A percentile compares a stretch with the other conserved stretches of the same genome.
These are phyloP conservation scores for Fusarium palustre DNA, from an alignment of 2,329 filamentous ascomycete genomes.

Conservation along the genomic window DNA sequence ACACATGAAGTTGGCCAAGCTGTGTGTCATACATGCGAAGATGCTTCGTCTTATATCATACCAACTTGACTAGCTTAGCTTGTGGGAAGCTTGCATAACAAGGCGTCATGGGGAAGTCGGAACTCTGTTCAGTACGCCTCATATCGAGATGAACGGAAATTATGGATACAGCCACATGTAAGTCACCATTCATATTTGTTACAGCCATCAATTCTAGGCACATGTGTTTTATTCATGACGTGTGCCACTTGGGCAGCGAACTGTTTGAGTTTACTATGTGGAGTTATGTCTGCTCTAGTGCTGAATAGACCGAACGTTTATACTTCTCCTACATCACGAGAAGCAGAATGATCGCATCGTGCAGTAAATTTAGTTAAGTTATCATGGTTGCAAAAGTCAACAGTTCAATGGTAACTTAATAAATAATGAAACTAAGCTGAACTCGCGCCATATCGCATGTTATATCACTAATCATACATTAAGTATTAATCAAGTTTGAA, in stretches of 20 bases:
- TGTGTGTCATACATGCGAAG: background rate
- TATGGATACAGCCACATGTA: background rate
- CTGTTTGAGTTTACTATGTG: background rate
- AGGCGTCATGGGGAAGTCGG: background rate
- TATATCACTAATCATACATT: constrained; percentile 28
- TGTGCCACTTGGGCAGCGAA: background rate
- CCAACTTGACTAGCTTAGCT: no score
- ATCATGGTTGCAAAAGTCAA: background rate
- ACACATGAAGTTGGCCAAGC: background rate
- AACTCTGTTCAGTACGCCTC: background rate
- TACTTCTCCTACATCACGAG: background rate
- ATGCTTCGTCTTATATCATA: background rate
- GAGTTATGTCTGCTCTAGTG: no score
- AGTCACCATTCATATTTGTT: no score
- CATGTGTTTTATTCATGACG: background rate
- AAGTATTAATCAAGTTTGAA: background rate
- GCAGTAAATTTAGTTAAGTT: background rate
- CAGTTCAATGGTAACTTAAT: background rate
- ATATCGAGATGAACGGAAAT: no score
- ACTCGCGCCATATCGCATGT: background rate
- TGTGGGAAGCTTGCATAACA: background rate
- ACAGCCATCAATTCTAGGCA: background rate
- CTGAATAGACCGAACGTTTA: no score
- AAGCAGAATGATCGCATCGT: background rate
- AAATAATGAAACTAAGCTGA: background rate